Evolutionary conservation across 2,329 filamentous ascomycete genomes (phyloP), one percentile per base, ranked within the genome.

Genomic region (Claviceps sp.): DNA sequence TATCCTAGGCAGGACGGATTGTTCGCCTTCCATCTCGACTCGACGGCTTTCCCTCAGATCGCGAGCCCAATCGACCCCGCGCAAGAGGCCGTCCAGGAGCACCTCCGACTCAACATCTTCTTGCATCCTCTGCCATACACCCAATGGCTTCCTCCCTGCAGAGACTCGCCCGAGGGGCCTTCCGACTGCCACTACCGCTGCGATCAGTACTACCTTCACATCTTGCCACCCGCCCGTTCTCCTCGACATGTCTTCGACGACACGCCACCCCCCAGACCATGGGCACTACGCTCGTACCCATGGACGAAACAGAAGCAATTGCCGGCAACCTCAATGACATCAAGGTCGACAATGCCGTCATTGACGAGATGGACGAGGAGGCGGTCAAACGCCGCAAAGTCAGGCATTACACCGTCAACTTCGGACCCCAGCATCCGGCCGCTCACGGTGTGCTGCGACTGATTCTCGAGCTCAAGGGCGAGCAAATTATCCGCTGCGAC

Each of bases 331-430:
- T 71, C 52, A 76, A 75, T 60, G 71, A 74, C 60, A 61, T 74
- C 59, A 68, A 60, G 61, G 70, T 65, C 50, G 62, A 69, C 47
- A 66, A 69, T 52, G 68, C 69, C 56, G 60, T 62, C 56, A 66
- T 70, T 58, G 71, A 77, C 61, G 71, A 73, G 62, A 64, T 68
- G 57, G 66, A 67, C 59, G 73, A 77, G 58, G 73, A 70, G 61
- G 72, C 70, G 53, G 67, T 79, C 56, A 69, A 66, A 57, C 68
- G 73, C 71, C 85, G 91, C 70, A 97, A 96, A 79, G 86, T 98
- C 68, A 84, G 93, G 60, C 93, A 98, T 74, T 98, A 98, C 75
- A 98, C 93, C 6, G 91, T 98, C 76, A 98, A 98, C 78, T 98
- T 98, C 64, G 93, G 93, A 52, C 93, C 93, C 58, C 93, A 98